Percentiles rank a stretch among this genome's conserved stretches.
Evolutionary conservation across 2,329 filamentous ascomycete genomes (phyloP).

Genomic region (Ophiostoma sp.): DNA sequence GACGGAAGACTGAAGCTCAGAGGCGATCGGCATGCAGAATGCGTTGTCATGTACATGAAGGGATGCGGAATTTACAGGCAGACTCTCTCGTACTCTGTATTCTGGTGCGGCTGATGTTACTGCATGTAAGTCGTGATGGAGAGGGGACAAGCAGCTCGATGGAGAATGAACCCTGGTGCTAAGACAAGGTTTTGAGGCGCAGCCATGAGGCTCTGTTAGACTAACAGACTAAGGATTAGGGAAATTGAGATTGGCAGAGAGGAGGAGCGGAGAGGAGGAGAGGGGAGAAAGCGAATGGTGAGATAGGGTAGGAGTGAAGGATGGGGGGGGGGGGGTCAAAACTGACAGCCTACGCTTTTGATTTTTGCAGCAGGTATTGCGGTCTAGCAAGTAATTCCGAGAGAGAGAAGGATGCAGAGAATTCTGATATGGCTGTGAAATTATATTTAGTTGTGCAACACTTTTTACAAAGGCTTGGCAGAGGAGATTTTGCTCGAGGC

Average conservation of each 20-base stretch:
- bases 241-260: not conserved
- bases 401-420: not conserved
- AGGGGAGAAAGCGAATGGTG: not conserved
- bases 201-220: conserved; percentile 4
- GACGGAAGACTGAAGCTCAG: not conserved
- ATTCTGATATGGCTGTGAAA: too few species aligned
- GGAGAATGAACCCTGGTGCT: not conserved
- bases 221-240: not conserved
- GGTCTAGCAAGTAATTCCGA: not conserved
- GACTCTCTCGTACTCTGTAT: not conserved
- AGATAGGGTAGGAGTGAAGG: not conserved
- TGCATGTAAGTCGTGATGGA: not conserved
- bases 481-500: not conserved
- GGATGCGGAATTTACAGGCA: not conserved
- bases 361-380: not conserved
- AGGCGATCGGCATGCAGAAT: not conserved
- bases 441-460: too few species aligned
- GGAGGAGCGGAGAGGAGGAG: not conserved
- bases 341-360: not conserved
- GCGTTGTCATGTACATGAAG: not conserved
- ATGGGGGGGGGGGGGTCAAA: not conserved
- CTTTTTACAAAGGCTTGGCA: not conserved
- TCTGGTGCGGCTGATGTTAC: not conserved
- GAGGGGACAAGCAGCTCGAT: not conserved
- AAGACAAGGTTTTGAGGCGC: conserved; percentile 5